Base-by-base conservation (phyloP, 1,284 basidiomycete species). In the Meira miltonrushii region DNA sequence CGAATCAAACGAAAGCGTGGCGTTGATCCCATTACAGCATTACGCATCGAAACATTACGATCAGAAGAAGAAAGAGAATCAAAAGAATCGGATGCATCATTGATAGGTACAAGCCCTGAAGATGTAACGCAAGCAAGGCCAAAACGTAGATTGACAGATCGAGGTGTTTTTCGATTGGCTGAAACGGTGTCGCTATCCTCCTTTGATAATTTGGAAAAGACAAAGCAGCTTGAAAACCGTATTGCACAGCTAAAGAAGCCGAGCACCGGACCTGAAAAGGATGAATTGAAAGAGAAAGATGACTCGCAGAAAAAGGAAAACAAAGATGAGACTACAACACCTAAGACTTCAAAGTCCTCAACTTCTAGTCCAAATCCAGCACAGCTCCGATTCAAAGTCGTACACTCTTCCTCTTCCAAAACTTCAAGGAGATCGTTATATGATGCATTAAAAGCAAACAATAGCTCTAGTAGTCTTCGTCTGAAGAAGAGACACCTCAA, bases 1-100 rank as follows among this genome's bases (percentile, higher is more conserved):
- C 57, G 73, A 28, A 74, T 75, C 52, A 75, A 75, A 52, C 59
- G 73, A 11, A 75, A 75, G 41, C 58, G 73, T 21, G 62, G 65
- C 28, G 65, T 70, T 33, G 70, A 71, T 39, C 72, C 72, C 11
- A 66, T 74, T 6, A 70, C 72, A 57, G 71, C 72, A 0, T 67
- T 75, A 57, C 60, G 68, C 41, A 69, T 74, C 50, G 58, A 69
- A 23, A 61, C 40, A 55, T 21, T 46, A 28, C n/a, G 13, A 57
- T 21, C 50, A 57, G 39, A 54, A 17, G 53, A 50, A 25, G 64
- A 25, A 43, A 62, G 10, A 63, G 60, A 6, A 57, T 50, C 2
- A 11, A 49, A 17, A 19, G 25, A 23, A 37, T 33, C 44, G 12
- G 59, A 58, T 23, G 23, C 46, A 0, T 55, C 40, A 44, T 25